These are phyloP conservation scores for Monosporascus sp. DNA, from an alignment of 2,329 filamentous ascomycete species.

Conservation along the genomic window DNA sequence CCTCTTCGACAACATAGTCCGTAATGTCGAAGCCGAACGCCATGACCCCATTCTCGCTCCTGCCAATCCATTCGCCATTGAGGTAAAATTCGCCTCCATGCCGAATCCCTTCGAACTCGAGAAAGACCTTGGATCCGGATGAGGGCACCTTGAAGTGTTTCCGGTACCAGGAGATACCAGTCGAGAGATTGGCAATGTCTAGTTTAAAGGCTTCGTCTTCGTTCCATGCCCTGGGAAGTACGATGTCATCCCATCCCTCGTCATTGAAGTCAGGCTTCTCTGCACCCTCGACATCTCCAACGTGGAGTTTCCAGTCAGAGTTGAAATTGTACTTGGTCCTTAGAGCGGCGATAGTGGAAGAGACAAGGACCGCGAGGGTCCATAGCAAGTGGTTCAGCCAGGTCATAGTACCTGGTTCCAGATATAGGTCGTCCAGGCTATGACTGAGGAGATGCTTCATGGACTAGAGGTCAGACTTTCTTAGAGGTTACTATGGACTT, in stretches of 20 bases:
- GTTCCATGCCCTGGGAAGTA: neutral
- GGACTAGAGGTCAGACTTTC: too few relatives aligned
- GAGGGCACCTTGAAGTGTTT: neutral
- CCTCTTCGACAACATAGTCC: neutral
- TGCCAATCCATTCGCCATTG: neutral
- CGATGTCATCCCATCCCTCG: neutral
- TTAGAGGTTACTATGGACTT: too few relatives aligned
- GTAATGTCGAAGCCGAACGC: constrained; percentile 1
- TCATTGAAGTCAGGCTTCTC: neutral
- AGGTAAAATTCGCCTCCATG: neutral
- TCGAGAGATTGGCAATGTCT: neutral
- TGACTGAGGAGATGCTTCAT: too few relatives aligned
- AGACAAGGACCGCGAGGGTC: too few relatives aligned
- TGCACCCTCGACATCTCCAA: neutral
- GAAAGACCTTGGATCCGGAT: neutral
- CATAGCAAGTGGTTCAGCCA: too few relatives aligned
- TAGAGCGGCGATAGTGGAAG: neutral
- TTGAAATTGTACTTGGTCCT: neutral
- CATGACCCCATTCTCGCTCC: constrained; percentile 1
- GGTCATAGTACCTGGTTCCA: too few relatives aligned
- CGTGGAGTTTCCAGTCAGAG: constrained; percentile 1
- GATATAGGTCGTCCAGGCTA: too few relatives aligned
- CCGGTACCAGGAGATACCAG: neutral
- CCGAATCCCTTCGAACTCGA: constrained; percentile 1
- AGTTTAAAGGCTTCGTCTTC: neutral